phyloP scores from a whole-genome alignment of 2,329 filamentous ascomycete species.

The Exophiala sp. region DNA sequence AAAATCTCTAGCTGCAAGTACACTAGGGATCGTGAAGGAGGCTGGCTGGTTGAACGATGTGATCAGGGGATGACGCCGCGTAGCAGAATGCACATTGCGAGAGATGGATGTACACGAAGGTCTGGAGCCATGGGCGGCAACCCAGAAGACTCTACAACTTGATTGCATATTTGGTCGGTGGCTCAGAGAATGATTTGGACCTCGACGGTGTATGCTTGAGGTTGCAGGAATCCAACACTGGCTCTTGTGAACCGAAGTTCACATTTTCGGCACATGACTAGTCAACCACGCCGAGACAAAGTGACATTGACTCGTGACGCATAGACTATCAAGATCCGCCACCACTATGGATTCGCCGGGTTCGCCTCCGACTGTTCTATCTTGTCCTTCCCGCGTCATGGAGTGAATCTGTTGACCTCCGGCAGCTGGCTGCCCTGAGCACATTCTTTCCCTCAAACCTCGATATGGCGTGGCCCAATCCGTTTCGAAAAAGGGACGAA shows the following conservation, averaged over 20 bases:
- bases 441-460: no score
- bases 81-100: conserved; percentile 1
- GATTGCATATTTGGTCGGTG: conserved; percentile 1
- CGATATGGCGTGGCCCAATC: conserved; percentile 31
- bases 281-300: neutral
- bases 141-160: neutral
- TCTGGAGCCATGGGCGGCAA: neutral
- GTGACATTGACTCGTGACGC: conserved; percentile 6
- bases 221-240: neutral
- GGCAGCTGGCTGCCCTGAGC: conserved; percentile 2
- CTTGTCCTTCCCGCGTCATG: neutral
- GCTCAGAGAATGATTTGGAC: neutral
- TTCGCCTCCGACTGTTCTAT: neutral
- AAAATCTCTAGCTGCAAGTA: neutral
- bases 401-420: neutral
- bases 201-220: neutral
- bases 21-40: neutral
- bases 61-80: conserved; percentile 1
- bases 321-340: no score
- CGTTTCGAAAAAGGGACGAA: conserved; percentile 28
- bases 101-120: neutral
- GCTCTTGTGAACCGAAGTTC: neutral
- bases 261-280: conserved; percentile 7
- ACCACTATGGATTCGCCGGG: neutral
- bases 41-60: neutral